Evolutionary conservation across 2,329 filamentous ascomycete genomes (phyloP).

Genomic region (Ramularia endophylla): DNA sequence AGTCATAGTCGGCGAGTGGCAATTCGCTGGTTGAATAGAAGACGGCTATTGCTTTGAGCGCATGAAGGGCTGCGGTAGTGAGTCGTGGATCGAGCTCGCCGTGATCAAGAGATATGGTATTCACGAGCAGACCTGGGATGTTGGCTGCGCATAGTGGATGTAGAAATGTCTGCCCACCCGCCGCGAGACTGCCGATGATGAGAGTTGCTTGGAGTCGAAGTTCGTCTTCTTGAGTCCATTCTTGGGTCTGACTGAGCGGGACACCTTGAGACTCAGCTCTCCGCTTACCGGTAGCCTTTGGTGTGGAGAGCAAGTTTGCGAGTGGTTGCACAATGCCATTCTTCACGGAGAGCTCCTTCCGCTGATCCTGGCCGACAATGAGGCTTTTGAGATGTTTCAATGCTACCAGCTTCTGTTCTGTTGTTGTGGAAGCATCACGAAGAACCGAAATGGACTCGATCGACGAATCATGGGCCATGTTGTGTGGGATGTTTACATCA

Average conservation of each 20-base stretch:
- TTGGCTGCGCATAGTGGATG: constrained; percentile 63
- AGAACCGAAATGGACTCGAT: constrained; percentile 14
- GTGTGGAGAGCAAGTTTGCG: constrained; percentile 45
- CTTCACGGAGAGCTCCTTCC: constrained; percentile 73
- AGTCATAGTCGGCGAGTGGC: constrained; percentile 10
- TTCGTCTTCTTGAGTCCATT: constrained; percentile 58
- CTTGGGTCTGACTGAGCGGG: constrained; percentile 26
- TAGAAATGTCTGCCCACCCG: constrained; percentile 80
- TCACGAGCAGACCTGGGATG: constrained; percentile 63
- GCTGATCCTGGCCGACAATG: constrained; percentile 77
- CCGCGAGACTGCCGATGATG: constrained; percentile 77
- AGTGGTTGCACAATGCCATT: constrained; percentile 62
- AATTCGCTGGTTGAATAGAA: constrained; percentile 39
- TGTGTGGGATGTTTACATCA: too few relatives aligned
- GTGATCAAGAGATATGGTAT: constrained; percentile 59
- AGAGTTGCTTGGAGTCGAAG: constrained; percentile 73
- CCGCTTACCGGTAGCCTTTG: constrained; percentile 42
- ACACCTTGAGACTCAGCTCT: constrained; percentile 46
- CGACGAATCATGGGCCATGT: neutral
- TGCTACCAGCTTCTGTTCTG: constrained; percentile 51
- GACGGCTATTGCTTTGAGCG: constrained; percentile 65
- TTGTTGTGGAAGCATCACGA: constrained; percentile 13
- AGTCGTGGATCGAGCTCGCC: constrained; percentile 50
- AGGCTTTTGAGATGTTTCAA: constrained; percentile 73
- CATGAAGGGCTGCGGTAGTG: constrained; percentile 66